These are phyloP conservation scores for Pachyrhizus erosus DNA, from an alignment of 306 rosid genomes.

Conservation along the genomic window DNA sequence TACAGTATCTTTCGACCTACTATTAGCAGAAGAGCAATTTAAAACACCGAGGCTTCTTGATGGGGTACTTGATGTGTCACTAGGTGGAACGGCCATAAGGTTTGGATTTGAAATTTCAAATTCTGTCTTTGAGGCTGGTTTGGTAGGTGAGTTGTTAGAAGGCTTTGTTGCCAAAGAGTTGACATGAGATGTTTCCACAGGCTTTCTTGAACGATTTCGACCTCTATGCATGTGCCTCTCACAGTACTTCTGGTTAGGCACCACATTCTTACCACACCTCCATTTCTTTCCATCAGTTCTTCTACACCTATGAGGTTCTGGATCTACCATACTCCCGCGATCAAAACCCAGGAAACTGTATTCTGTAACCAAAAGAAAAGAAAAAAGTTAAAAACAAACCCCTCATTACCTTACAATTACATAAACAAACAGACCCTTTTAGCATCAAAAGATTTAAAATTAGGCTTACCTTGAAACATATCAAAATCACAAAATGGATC, in stretches of 20 bases:
- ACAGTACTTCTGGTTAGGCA: conserved; percentile 76
- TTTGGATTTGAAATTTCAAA: conserved; percentile 41
- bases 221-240: conserved; percentile 90
- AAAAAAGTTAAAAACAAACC: conserved; percentile 30
- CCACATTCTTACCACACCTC: conserved; percentile 65
- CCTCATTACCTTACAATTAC: conserved; percentile 30
- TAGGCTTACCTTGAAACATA: background rate
- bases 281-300: conserved; percentile 98
- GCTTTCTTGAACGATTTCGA: conserved; percentile 99
- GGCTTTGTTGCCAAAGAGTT: conserved; percentile 49
- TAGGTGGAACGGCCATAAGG: conserved; percentile 45
- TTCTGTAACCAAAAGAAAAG: conserved; percentile 52
- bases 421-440: background rate
- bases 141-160: conserved; percentile 36
- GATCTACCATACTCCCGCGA: conserved; percentile 53
- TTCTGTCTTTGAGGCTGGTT: conserved; percentile 33
- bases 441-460: background rate
- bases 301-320: conserved; percentile 80
- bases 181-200: conserved; percentile 71
- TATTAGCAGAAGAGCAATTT: conserved; percentile 11
- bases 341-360: conserved; percentile 48
- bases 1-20: conserved; percentile 36
- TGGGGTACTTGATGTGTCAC: conserved; percentile 23
- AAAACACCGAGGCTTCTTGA: conserved; percentile 31
- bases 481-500: background rate